phyloP scores from a whole-genome alignment of 495 filamentous ascomycete genomes.

The Penicillium goetzii region DNA sequence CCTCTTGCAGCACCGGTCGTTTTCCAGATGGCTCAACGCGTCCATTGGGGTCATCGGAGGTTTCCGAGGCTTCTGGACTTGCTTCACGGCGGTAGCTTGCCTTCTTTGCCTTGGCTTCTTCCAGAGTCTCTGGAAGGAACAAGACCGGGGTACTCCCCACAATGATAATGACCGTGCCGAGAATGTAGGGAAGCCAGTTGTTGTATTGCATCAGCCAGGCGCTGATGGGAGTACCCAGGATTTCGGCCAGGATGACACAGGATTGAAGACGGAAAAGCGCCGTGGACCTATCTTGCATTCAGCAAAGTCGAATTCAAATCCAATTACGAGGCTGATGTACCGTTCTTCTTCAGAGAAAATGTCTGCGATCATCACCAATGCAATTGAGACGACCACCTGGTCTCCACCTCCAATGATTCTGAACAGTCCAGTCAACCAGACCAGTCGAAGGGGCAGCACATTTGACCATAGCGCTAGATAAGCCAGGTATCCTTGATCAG shows the following conservation, averaged over 20 bases:
- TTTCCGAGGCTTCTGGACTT: not conserved
- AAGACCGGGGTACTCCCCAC: slow-evolving; percentile 34
- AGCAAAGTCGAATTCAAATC: not conserved
- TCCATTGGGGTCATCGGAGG: not conserved
- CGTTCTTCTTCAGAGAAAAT: slow-evolving; percentile 39
- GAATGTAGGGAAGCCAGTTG: slow-evolving; percentile 33
- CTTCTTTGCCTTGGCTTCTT: slow-evolving; percentile 28
- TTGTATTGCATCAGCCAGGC: slow-evolving; percentile 36
- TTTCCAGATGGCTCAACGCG: slow-evolving; percentile 13
- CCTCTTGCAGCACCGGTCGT: slow-evolving; percentile 16
- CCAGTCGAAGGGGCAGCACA: slow-evolving; percentile 35
- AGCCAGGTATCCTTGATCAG: not conserved
- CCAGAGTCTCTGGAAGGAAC: slow-evolving; percentile 52
- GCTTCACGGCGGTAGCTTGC: slow-evolving; percentile 3
- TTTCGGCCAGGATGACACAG: slow-evolving; percentile 29
- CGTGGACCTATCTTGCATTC: slow-evolving; percentile 27
- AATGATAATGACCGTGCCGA: slow-evolving; percentile 32
- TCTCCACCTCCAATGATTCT: slow-evolving; percentile 40
- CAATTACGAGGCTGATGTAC: slow-evolving; percentile 17
- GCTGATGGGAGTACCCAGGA: slow-evolving; percentile 38
- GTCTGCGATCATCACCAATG: slow-evolving; percentile 39
- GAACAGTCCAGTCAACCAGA: slow-evolving; percentile 37
- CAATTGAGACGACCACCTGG: slow-evolving; percentile 24
- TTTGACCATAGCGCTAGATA: slow-evolving; percentile 29
- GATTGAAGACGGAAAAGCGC: slow-evolving; percentile 34